These are phyloP conservation scores for Whalleya microplaca DNA, from an alignment of 2,329 filamentous ascomycete species.

Conservation along the genomic window DNA sequence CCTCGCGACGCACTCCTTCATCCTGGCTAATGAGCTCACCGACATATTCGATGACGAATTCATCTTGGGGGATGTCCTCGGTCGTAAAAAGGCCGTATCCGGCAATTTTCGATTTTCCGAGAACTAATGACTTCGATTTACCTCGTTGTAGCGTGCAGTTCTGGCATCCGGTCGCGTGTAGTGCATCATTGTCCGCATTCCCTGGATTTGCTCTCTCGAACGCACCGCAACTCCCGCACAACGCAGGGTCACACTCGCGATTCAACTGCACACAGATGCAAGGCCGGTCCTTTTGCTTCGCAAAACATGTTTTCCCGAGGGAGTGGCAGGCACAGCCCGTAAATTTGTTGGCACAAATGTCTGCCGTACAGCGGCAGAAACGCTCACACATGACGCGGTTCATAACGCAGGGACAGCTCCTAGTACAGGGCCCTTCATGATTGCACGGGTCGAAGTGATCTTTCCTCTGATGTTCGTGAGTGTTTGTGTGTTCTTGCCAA, in stretches of 20 bases:
- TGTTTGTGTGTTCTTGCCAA: constrained; percentile 59
- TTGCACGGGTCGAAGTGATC: constrained; percentile 67
- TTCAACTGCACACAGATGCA: constrained; percentile 76
- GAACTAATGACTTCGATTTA: constrained; percentile 64
- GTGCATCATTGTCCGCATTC: constrained; percentile 62
- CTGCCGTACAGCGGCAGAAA: constrained; percentile 66
- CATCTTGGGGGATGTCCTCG: constrained; percentile 66
- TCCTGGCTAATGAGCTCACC: constrained; percentile 75
- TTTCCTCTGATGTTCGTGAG: constrained; percentile 59
- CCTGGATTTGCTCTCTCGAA: constrained; percentile 68
- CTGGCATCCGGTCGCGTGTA: constrained; percentile 65
- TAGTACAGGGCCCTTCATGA: constrained; percentile 70
- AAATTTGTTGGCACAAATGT: constrained; percentile 65
- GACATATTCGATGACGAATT: constrained; percentile 81
- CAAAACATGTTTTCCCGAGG: constrained; percentile 61
- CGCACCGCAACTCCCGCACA: constrained; percentile 74
- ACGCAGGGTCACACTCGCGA: constrained; percentile 78
- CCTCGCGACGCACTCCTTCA: constrained; percentile 71
- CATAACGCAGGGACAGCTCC: constrained; percentile 65
- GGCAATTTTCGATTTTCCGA: constrained; percentile 72
- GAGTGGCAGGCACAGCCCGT: constrained; percentile 68
- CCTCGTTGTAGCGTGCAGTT: constrained; percentile 75
- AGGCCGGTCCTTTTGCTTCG: constrained; percentile 58
- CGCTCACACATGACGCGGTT: constrained; percentile 71
- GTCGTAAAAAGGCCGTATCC: constrained; percentile 78